Evolutionary conservation across 441 rosid species (phyloP).

Genomic region (Biscutella laevigata): DNA sequence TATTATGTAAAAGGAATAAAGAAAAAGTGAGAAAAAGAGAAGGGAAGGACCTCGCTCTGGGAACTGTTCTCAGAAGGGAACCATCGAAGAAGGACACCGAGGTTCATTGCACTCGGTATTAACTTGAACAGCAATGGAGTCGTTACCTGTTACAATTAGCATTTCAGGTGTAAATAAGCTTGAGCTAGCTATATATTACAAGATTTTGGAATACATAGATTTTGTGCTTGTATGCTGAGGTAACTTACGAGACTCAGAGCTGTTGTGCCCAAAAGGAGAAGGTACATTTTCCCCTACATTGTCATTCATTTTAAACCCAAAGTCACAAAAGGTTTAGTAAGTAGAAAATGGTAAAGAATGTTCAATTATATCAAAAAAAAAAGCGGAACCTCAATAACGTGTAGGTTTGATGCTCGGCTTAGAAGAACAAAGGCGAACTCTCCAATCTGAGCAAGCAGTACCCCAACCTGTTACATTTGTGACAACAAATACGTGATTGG

Average conservation of each 20-base stretch:
- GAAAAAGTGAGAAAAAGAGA: slow-evolving; percentile 8
- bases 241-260: slow-evolving; percentile 80
- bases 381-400: slow-evolving; percentile 66
- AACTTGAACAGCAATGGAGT: slow-evolving; percentile 82
- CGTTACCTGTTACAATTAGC: slow-evolving; percentile 49
- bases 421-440: slow-evolving; percentile 93
- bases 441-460: slow-evolving; percentile 95
- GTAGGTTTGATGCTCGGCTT: slow-evolving; percentile 91
- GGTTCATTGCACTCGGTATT: slow-evolving; percentile 69
- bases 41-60: slow-evolving; percentile 42
- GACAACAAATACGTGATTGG: slow-evolving; percentile 3
- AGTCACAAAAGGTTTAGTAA: background rate
- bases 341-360: background rate
- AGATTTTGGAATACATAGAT: background rate
- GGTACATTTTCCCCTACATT: slow-evolving; percentile 93
- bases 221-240: background rate
- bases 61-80: slow-evolving; percentile 58
- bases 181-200: background rate
- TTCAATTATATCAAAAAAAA: background rate
- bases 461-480: slow-evolving; percentile 51
- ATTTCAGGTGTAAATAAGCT: slow-evolving; percentile 8
- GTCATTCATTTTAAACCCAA: slow-evolving; percentile 12
- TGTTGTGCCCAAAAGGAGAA: slow-evolving; percentile 92
- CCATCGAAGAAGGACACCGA: slow-evolving; percentile 78
- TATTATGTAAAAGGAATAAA: background rate